Base-by-base conservation (phyloP, 768 basidiomycete species). In the Lactarius deliciosus region DNA sequence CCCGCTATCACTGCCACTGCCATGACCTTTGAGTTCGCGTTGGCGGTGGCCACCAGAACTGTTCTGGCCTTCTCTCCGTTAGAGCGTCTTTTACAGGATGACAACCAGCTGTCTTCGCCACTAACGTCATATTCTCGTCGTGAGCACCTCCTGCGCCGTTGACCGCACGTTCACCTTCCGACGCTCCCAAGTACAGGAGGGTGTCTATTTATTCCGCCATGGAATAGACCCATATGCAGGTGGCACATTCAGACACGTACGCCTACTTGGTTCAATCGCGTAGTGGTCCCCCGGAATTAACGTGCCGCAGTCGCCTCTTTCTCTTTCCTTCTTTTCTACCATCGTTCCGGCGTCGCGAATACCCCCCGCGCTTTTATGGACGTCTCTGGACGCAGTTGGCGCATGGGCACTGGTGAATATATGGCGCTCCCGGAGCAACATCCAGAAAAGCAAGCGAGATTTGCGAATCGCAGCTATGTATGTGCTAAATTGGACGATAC, bases 211-310 rank as follows among this genome's bases (percentile, higher is more conserved):
- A 18, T 88, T 88, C 68, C 79, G 82, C 50, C 80, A 90, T 77
- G 87, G 85, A n/a, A 79, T 92, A 28, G 86, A 95, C 74, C 95
- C 95, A 36, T 98, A 97, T 71, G 83, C 88, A 64, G 95, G 94
- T 47, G 91, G 92, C 6, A 78, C 87, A 11, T 93, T 96, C 74
- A 84, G 88, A 73, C 94, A 96, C 76, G 95, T 96, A 77, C 66
- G 90, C 69, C 41, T 47, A 50, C n/a, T 47, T 36, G 28, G 16
- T 36, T 30, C 7, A 5, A 5, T 54, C 22, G 47, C 38, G 45
- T 67, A 32, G 30, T 64, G 65, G 25, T 43, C 18, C 28, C 36
- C 18, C 32, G 8, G 28, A 18, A 68, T 18, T 34, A 34, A 64
- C 50, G 25, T 67, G 63, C 47, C 65, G 16, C 57, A 96, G 94